These are phyloP conservation scores for Calonectria fujianensis DNA, from an alignment of 2,329 filamentous ascomycete species.

Conservation along the genomic window DNA sequence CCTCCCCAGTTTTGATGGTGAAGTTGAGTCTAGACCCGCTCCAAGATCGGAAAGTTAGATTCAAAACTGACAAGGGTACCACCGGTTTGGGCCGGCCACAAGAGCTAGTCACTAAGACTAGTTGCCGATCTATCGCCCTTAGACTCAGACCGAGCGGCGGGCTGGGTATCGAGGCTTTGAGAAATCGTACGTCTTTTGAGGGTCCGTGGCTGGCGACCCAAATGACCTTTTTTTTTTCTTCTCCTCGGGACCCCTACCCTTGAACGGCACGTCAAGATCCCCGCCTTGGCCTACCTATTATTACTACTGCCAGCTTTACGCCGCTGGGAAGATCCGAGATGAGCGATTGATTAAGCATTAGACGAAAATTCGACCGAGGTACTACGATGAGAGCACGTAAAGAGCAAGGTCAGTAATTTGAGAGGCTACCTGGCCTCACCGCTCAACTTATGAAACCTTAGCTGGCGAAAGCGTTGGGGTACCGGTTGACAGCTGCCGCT, in stretches of 20 bases:
- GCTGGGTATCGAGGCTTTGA: constrained; percentile 42
- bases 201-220: constrained; percentile 33
- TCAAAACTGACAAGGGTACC: constrained; percentile 50
- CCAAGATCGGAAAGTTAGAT: constrained; percentile 56
- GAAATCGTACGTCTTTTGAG: constrained; percentile 41
- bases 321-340: constrained; percentile 27
- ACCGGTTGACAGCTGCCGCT: constrained; percentile 25
- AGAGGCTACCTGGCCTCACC: constrained; percentile 28
- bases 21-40: constrained; percentile 48
- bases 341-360: constrained; percentile 17
- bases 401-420: neutral
- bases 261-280: constrained; percentile 12
- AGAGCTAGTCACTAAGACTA: constrained; percentile 52
- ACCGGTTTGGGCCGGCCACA: constrained; percentile 54
- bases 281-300: constrained; percentile 23
- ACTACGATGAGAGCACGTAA: neutral
- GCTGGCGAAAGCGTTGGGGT: constrained; percentile 28
- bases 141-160: constrained; percentile 31
- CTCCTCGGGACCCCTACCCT: constrained; percentile 1
- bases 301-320: constrained; percentile 17
- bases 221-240: constrained; percentile 24
- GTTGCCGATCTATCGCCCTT: constrained; percentile 53
- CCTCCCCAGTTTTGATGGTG: constrained; percentile 31
- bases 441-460: constrained; percentile 30
- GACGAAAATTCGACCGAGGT: constrained; percentile 13